Percentiles rank a stretch among this genome's conserved stretches.
Conservation (phyloP, 1,139 yeast species). For the Lodderomyces beijingensis region DNA sequence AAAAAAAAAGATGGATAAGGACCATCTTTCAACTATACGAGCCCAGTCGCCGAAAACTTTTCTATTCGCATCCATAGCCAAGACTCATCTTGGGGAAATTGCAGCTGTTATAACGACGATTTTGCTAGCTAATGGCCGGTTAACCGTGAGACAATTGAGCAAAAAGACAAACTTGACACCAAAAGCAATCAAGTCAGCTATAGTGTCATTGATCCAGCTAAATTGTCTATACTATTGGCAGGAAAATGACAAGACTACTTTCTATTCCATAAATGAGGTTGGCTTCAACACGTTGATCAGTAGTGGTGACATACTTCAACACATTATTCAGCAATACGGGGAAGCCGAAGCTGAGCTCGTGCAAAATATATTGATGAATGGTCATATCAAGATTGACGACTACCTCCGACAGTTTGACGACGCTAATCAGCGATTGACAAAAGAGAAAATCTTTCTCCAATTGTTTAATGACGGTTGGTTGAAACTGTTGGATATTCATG, state of each 20-base stretch:
- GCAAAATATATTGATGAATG: slow-evolving; percentile 59
- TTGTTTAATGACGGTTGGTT: slow-evolving; percentile 61
- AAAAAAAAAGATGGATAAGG: slow-evolving; percentile 15
- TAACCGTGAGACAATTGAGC: slow-evolving; percentile 46
- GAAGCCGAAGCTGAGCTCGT: slow-evolving; percentile 59
- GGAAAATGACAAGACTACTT: slow-evolving; percentile 38
- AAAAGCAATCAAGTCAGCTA: slow-evolving; percentile 47
- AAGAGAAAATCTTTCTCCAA: slow-evolving; percentile 35
- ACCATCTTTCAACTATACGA: slow-evolving; percentile 21
- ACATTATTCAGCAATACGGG: slow-evolving; percentile 40
- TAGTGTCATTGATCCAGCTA: slow-evolving; percentile 64
- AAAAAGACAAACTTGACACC: slow-evolving; percentile 37
- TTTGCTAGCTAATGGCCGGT: slow-evolving; percentile 57
- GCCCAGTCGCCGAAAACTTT: slow-evolving; percentile 61
- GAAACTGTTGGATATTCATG: slow-evolving; percentile 31
- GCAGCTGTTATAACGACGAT: slow-evolving; percentile 54
- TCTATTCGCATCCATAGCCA: slow-evolving; percentile 50
- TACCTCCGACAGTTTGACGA: slow-evolving; percentile 43
- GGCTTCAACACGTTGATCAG: slow-evolving; percentile 66
- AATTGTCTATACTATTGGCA: slow-evolving; percentile 55
- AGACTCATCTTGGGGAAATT: slow-evolving; percentile 58
- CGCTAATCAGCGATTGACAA: slow-evolving; percentile 15
- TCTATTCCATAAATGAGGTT: slow-evolving; percentile 58
- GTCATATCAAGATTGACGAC: slow-evolving; percentile 65
- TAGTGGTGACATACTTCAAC: slow-evolving; percentile 69